Evolutionary conservation across 768 basidiomycete species (phyloP), one percentile per base, ranked within the genome.

Genomic region (Agaricus sinodeliciosus): DNA sequence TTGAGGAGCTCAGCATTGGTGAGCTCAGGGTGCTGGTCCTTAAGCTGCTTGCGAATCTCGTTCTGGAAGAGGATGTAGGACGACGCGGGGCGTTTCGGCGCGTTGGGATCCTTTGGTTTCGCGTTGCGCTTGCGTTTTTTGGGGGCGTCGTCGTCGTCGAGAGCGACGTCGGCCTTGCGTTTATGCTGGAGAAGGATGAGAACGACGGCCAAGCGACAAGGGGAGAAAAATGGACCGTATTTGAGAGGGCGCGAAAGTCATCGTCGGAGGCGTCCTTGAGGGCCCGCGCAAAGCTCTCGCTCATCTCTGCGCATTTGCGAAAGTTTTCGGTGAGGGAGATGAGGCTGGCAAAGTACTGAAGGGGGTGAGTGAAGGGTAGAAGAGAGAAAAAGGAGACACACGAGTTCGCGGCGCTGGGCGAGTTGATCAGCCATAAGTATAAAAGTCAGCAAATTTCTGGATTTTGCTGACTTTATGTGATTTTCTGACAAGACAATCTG

Each of bases 41-140:
- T 84, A 59, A 94, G 75, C 53, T 80, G 74, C 55, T 80, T 79
- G 65, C 93, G 86, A 49, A 93, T 77, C 12, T 89, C 87, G 65
- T 95, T 96, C 72, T 97, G 95, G 77, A 87, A 98, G 59, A 94
- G 72, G 62, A 98, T 81, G 71, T 95, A 98, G 16, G 93, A 92
- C 6, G 90, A 90, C 12, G 92, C 79, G 25, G 95, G 94, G 8
- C 92, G 85, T 66, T 94, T 96, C 28, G 95, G 95, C 54, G 93
- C 93, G 67, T 94, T 87, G 16, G 94, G 93, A 62, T 98, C 94
- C 67, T 85, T 75, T 60, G 86, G 85, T 69, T 85, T 92, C 53
- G 72, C 72, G 59, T 72, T 72, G 58, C 81, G 77, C 65, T 76
- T 81, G 58, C 79, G 75, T 65, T 82, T 86, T 63, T 74, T 74